Evolutionary conservation across 176 grass and related monocot genomes (phyloP).

Genomic region (Ensete ventricosum): DNA sequence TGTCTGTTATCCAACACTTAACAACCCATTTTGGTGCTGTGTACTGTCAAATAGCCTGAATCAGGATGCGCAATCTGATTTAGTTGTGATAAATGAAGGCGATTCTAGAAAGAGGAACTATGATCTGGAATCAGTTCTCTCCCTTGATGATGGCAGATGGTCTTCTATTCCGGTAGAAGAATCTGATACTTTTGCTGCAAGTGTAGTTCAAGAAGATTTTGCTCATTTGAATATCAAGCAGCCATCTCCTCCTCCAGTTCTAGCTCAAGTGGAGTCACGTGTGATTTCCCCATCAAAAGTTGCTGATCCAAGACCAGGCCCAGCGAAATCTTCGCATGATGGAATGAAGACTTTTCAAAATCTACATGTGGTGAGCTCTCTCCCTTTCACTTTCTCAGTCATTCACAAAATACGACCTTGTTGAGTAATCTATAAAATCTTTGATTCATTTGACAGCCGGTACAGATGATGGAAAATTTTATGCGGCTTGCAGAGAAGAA

Average conservation of each 20-base stretch:
- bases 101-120: slow-evolving; percentile 40
- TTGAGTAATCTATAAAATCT: slow-evolving; percentile 17
- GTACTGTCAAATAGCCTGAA: slow-evolving; percentile 44
- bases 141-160: slow-evolving; percentile 98
- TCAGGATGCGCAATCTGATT: slow-evolving; percentile 43
- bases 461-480: slow-evolving; percentile 96
- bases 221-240: slow-evolving; percentile 67
- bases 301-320: slow-evolving; percentile 86
- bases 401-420: neutral
- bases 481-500: slow-evolving; percentile 87
- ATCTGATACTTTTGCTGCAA: slow-evolving; percentile 29
- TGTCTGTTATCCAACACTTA: neutral
- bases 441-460: slow-evolving; percentile 48
- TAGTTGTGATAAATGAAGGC: slow-evolving; percentile 23
- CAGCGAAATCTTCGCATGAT: slow-evolving; percentile 24
- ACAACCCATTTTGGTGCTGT: slow-evolving; percentile 23
- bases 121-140: slow-evolving; percentile 84
- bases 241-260: slow-evolving; percentile 80
- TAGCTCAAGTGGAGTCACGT: slow-evolving; percentile 53
- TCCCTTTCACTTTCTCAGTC: neutral
- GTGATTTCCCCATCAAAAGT: slow-evolving; percentile 69
- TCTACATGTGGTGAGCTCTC: slow-evolving; percentile 81
- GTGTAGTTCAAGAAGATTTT: slow-evolving; percentile 45
- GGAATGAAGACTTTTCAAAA: slow-evolving; percentile 60
- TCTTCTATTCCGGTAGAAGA: slow-evolving; percentile 37